Conservation (phyloP, 2,329 filamentous ascomycete species). For the Botrytis paeoniae region DNA sequence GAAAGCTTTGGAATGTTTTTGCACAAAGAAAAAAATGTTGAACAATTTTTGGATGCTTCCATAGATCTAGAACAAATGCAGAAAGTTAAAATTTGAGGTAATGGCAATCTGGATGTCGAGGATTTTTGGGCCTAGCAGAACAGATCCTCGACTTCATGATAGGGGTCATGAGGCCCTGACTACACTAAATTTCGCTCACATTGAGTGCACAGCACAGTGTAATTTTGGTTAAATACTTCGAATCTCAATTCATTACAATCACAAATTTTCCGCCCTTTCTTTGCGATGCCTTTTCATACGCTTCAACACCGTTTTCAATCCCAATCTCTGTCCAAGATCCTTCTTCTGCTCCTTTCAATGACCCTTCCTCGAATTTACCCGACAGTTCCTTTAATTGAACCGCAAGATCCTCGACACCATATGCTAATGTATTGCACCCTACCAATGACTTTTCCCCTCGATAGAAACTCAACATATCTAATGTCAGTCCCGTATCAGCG, state of each 20-base stretch:
- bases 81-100: background rate
- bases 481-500: constrained; percentile 21
- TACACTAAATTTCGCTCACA: background rate
- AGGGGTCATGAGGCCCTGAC: background rate
- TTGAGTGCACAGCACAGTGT: background rate
- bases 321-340: constrained; percentile 27
- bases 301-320: constrained; percentile 28
- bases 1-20: background rate
- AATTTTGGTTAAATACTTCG: background rate
- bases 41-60: background rate
- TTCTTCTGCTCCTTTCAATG: constrained; percentile 20
- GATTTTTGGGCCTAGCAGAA: background rate
- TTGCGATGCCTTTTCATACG: constrained; percentile 28
- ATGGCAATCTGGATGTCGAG: background rate
- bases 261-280: constrained; percentile 29
- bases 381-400: constrained; percentile 48
- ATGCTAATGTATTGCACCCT: constrained; percentile 31
- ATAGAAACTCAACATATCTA: constrained; percentile 34
- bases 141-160: background rate
- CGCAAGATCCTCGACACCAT: constrained; percentile 28
- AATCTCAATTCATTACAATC: constrained; percentile 24
- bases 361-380: constrained; percentile 25
- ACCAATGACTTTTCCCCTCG: constrained; percentile 27
- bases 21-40: fast-evolving
- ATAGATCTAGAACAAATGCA: background rate